Conservation (phyloP, 306 rosid species). For the Phaseolus lunatus region DNA sequence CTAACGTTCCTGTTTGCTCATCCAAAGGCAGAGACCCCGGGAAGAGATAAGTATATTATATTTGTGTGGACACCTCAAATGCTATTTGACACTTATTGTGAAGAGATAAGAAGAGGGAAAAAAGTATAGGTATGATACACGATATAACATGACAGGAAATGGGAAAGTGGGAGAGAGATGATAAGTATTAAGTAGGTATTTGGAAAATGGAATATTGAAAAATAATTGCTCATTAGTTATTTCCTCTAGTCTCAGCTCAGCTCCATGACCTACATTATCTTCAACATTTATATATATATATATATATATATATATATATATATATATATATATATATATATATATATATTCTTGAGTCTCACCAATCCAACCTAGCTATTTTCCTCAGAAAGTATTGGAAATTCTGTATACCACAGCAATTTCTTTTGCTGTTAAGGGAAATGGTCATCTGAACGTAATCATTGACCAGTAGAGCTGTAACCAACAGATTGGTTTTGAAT, state of each 20-base stretch:
- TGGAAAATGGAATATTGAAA: neutral
- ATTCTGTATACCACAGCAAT: slow-evolving; percentile 5
- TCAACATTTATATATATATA: too few species aligned
- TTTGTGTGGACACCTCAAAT: neutral
- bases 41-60: neutral
- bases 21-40: neutral
- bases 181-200: neutral
- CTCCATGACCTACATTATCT: neutral
- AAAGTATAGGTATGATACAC: neutral
- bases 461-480: neutral
- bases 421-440: too few species aligned
- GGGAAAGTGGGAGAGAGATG: neutral
- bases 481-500: slow-evolving; percentile 12
- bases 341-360: slow-evolving; percentile 1
- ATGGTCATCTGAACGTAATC: too few species aligned
- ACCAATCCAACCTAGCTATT: neutral
- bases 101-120: neutral
- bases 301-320: too few species aligned
- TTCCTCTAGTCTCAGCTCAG: neutral
- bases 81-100: too few species aligned
- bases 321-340: too few species aligned
- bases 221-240: too few species aligned
- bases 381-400: neutral
- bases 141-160: neutral
- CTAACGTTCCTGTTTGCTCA: slow-evolving; percentile 2